Percentiles rank a stretch among this genome's conserved stretches.
Conservation (phyloP, 495 filamentous ascomycete species). For the Copromyces sp. region DNA sequence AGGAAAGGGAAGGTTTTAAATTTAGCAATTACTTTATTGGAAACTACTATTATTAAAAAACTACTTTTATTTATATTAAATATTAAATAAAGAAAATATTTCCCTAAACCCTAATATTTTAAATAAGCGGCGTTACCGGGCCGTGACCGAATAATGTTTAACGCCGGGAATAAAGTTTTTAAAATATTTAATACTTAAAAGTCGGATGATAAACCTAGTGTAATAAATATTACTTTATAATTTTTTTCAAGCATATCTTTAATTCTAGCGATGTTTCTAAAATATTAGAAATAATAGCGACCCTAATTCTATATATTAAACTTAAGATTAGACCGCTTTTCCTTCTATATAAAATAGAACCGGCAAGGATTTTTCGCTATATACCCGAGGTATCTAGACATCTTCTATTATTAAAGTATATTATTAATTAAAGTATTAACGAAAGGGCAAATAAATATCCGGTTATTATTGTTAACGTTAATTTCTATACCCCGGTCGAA, state of each 20-base stretch:
- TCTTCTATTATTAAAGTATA: background rate
- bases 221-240: too few relatives aligned
- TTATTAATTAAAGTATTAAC: background rate
- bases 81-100: background rate
- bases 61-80: background rate
- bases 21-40: background rate
- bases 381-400: background rate
- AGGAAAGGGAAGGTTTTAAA: background rate
- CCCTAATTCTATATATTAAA: background rate
- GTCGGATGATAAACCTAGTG: background rate
- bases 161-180: background rate
- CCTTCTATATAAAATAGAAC: background rate
- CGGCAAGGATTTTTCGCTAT: background rate
- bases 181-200: background rate
- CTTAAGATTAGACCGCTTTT: background rate
- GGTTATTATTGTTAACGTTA: background rate
- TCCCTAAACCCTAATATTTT: background rate
- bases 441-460: background rate
- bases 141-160: background rate
- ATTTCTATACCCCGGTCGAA: background rate
- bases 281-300: background rate
- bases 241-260: too few relatives aligned
- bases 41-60: too few relatives aligned
- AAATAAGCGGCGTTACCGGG: background rate
- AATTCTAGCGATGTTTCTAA: background rate